Evolutionary conservation across 2,329 filamentous ascomycete genomes (phyloP), one percentile per base, ranked within the genome.

Genomic region (Arthroderma uncinatum): DNA sequence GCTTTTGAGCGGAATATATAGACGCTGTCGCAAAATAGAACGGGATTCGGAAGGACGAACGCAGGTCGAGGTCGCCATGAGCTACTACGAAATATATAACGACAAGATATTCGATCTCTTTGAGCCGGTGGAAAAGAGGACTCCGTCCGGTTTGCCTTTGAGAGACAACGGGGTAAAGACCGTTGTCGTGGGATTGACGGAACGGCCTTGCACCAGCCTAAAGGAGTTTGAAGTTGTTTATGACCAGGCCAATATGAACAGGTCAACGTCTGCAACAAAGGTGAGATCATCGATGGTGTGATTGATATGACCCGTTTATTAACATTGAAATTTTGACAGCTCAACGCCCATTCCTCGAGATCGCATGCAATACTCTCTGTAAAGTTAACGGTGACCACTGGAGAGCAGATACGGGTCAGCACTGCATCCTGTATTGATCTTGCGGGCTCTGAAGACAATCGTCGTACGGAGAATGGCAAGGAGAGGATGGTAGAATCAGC

Each of bases 41-140:
- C 93, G 92, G 71, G 90, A 95, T 66, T 81, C 84, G 1, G 77
- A 79, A 3, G 87, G 84, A 9, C 76, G 82, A 54, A 91, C 85
- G 0, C 78, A 76, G 1, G 87, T 94, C 21, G 76, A 82, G 7
- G 88, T 95, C 14, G 78, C 82, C 10, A 79, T 96, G 66, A 91
- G 88, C 28, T 96, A 96, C 74, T 95, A 95, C 74, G 91, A 96
- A 70, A 95, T 96, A 63, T 96, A 96, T 74, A 95, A 94, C 70
- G 91, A 96, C 75, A 92, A 92, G 69, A 90, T 95, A 19, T 95
- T 85, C 66, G 91, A 96, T 69, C 76, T 96, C 33, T 89, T 96
- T 63, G 88, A 95, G 69, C 78, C 89, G 0, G 86, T 85, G 0
- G 91, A 96, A 70, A 94, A 90, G 75, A 86, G 93, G 54, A 90